Percentiles rank a stretch among this genome's conserved stretches.
Evolutionary conservation across 108 stramenopile genomes (phyloP).

Genomic region (Stephanodiscus triporus): DNA sequence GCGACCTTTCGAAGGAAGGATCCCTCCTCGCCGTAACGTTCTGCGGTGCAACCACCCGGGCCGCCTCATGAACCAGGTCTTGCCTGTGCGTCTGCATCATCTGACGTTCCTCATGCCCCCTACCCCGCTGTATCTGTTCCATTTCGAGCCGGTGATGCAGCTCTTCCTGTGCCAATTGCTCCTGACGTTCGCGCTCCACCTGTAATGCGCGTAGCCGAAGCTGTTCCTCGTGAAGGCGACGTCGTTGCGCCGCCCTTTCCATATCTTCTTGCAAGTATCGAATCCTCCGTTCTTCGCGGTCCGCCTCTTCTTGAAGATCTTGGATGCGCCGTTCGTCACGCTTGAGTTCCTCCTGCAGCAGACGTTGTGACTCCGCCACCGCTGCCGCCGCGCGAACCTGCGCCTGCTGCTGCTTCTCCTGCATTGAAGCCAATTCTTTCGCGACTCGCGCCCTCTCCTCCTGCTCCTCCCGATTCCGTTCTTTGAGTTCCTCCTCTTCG

Average conservation of each 20-base stretch:
- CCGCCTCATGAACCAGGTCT: constrained; percentile 7
- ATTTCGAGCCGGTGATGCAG: not conserved
- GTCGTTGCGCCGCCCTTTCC: constrained; percentile 20
- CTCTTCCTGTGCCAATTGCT: constrained; percentile 20
- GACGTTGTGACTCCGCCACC: constrained; percentile 12
- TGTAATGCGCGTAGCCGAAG: constrained; percentile 12
- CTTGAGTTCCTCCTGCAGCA: constrained; percentile 21
- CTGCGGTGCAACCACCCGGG: not conserved
- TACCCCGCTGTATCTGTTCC: not conserved
- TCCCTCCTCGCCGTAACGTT: not conserved
- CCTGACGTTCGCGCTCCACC: constrained; percentile 20
- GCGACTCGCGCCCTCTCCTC: constrained; percentile 2
- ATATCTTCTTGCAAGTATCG: constrained; percentile 2
- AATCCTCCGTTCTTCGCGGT: not conserved
- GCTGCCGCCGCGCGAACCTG: not conserved
- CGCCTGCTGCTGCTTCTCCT: not conserved
- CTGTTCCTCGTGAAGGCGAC: constrained; percentile 29
- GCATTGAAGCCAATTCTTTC: not conserved
- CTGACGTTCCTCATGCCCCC: constrained; percentile 11
- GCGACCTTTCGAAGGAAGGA: constrained; percentile 7
- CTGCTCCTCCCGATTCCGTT: not conserved
- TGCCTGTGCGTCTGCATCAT: not conserved
- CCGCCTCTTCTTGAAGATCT: constrained; percentile 2
- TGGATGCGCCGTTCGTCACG: constrained; percentile 10
- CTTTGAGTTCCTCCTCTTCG: constrained; percentile 5